Evolutionary conservation across 108 stramenopile species (phyloP).

Genomic region (Conticribra guillardii): DNA sequence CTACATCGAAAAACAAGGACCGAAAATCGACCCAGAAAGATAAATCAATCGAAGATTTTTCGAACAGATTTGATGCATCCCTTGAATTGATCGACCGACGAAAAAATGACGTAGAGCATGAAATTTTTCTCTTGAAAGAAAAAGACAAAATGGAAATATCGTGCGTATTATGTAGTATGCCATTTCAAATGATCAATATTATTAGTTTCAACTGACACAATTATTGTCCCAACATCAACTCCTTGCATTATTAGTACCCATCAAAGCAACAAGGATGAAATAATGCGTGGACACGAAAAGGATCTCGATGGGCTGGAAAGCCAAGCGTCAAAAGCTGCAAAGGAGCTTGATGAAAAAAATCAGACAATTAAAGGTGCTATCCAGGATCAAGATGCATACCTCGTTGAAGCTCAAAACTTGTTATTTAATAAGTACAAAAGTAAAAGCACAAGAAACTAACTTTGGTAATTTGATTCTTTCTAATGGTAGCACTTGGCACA

Average conservation of each 20-base stretch:
- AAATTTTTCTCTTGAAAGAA: not conserved
- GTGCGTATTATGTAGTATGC: no score
- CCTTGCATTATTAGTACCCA: no score
- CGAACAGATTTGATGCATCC: no score
- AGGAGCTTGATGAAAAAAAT: conserved; percentile 2
- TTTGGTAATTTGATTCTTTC: no score
- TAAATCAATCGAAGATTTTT: not conserved
- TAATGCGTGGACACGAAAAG: not conserved
- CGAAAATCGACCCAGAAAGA: not conserved
- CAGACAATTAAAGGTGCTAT: not conserved
- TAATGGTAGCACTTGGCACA: no score
- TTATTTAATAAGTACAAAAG: not conserved
- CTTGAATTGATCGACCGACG: not conserved
- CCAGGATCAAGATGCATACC: not conserved
- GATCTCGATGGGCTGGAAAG: conserved; percentile 2
- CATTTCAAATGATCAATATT: no score
- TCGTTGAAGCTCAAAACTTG: not conserved
- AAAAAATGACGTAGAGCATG: not conserved
- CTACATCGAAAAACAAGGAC: not conserved
- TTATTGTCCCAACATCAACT: no score
- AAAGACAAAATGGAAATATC: not conserved
- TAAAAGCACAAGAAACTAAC: no score
- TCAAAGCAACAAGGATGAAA: no score
- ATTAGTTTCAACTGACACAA: no score
- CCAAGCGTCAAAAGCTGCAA: not conserved